Conservation (phyloP, 2,329 filamentous ascomycete genomes). For the Aspergillus niger region DNA sequence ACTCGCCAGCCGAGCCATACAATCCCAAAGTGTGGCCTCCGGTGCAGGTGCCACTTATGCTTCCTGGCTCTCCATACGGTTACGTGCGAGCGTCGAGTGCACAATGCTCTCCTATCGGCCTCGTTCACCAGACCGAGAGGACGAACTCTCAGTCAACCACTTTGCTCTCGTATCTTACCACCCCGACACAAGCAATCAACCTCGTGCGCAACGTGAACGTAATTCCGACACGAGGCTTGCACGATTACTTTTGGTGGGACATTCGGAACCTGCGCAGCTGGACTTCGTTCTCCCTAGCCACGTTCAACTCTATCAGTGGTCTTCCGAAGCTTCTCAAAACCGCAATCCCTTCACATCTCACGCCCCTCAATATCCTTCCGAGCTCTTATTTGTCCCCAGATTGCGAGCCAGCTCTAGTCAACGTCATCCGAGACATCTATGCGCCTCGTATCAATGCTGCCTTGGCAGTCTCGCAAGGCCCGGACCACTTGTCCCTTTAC, state of each 20-base stretch:
- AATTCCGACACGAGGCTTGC: constrained; percentile 63
- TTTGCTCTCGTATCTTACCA: constrained; percentile 75
- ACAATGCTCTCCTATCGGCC: constrained; percentile 29
- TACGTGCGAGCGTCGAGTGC: constrained; percentile 27
- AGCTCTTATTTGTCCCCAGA: constrained; percentile 68
- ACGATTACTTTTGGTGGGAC: constrained; percentile 95
- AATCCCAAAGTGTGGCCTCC: constrained; percentile 47
- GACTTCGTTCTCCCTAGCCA: constrained; percentile 73
- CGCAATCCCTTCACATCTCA: constrained; percentile 55
- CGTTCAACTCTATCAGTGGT: constrained; percentile 71
- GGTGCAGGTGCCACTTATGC: constrained; percentile 32
- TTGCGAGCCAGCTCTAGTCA: constrained; percentile 74
- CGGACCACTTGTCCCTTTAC: constrained; percentile 57
- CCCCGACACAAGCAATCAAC: constrained; percentile 76
- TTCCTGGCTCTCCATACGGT: constrained; percentile 31
- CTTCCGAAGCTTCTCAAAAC: constrained; percentile 73
- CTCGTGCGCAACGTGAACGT: constrained; percentile 78
- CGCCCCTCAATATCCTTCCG: constrained; percentile 34
- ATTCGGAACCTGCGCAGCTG: constrained; percentile 83
- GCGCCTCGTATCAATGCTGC: constrained; percentile 85
- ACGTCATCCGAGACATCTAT: constrained; percentile 75
- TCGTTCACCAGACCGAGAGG: constrained; percentile 30
- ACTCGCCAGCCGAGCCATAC: constrained; percentile 36
- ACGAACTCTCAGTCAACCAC: constrained; percentile 58
- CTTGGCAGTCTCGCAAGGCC: constrained; percentile 71